Evolutionary conservation across 2,329 filamentous ascomycete species (phyloP), one percentile per base, ranked within the genome.

Genomic region (Metarhizium humberi): DNA sequence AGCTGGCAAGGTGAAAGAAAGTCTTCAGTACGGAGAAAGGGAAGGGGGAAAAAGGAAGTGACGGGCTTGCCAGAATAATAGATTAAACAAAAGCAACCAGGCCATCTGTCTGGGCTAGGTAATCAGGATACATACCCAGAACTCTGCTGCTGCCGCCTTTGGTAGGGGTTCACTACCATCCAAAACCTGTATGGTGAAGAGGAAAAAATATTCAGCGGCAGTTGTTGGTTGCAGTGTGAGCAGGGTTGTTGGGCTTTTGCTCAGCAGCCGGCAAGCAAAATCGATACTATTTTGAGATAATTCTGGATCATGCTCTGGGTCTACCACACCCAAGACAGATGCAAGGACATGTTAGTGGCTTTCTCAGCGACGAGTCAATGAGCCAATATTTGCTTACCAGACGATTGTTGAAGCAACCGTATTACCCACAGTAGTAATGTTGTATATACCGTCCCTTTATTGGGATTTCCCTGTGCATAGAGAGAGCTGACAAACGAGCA

Each of bases 261-360:
- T 75, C 57, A 89, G 72, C 52, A 90, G 73, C 30, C 82, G 81
- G 54, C 82, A 80, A 8, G 87, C 74, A 56, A 92, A 85, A 54
- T 91, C 86, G 51, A 92, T 86, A 51, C 84, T 84, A 56, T 85
- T 84, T 59, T 92, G 85, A 1, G 88, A 76, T 11, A 92, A 75
- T 59, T 91, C 88, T 0, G 88, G 76, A 58, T 91, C 88, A 0
- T 83, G 80, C 57, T 92, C 88, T 49, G 79, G 78, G 10, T 80
- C 79, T 51, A 81, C 78, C 78, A 75, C 53, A 14, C 46, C 50
- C 10, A 46, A 16, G 7, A 30, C 50, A 20, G 42, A 20, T 20
- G n/a, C 13, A 14, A 32, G 45, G 4, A 40, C 6, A 53, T 3
- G 25, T 56, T 30, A 56, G 53, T 36, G 18, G 20, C 14, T 14